Conservation (phyloP, 1,139 yeast species). For the Suhomyces panamericanus region DNA sequence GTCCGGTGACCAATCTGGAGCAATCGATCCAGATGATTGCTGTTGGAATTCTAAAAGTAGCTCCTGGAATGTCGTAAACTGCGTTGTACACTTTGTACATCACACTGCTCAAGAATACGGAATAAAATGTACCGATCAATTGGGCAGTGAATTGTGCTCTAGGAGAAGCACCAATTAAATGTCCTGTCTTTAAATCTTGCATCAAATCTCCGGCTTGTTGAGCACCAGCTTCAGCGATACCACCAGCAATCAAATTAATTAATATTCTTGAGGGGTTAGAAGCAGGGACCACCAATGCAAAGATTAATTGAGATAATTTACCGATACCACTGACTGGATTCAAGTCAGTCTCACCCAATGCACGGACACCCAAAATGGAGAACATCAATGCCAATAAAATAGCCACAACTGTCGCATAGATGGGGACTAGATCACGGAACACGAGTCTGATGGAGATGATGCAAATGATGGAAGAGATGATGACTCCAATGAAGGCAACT, state of each 20-base stretch:
- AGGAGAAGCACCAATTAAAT: conserved; percentile 88
- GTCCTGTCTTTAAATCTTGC: conserved; percentile 97
- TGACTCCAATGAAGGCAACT: conserved; percentile 60
- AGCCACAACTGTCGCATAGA: conserved; percentile 68
- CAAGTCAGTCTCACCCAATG: conserved; percentile 93
- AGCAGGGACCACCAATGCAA: conserved; percentile 79
- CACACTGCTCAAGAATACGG: conserved; percentile 72
- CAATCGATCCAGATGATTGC: conserved; percentile 97
- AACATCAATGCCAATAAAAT: conserved; percentile 72
- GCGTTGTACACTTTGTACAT: conserved; percentile 81
- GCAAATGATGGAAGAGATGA: conserved; percentile 66
- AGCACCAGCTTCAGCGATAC: conserved; percentile 97
- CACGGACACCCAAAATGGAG: conserved; percentile 86
- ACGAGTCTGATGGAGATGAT: conserved; percentile 60
- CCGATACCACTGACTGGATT: conserved; percentile 98
- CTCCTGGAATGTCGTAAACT: conserved; percentile 83
- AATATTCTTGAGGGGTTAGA: conserved; percentile 78
- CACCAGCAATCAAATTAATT: conserved; percentile 90
- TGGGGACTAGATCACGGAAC: conserved; percentile 71
- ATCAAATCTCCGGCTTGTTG: conserved; percentile 98
- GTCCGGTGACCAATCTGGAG: conserved; percentile 87
- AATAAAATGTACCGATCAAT: conserved; percentile 80
- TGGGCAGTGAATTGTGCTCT: conserved; percentile 90
- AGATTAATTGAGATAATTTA: conserved; percentile 82
- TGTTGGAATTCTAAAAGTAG: conserved; percentile 83